Conservation (phyloP, 2,329 filamentous ascomycete species). For the Didymella segeticola region DNA sequence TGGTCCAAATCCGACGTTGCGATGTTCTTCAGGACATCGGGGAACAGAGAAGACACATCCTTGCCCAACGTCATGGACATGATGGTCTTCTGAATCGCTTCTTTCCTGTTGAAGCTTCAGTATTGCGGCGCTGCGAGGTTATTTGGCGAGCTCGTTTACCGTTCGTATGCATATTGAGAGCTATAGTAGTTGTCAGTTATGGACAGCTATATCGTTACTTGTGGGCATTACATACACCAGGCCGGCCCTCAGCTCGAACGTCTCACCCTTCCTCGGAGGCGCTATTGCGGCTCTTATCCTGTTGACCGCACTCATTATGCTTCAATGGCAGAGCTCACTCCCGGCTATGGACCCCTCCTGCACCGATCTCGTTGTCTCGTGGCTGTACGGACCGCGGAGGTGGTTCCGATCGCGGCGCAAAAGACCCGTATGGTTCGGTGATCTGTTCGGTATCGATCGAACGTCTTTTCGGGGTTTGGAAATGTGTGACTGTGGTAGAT, state of each 20-base stretch:
- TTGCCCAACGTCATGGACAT: conserved; percentile 99
- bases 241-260: conserved; percentile 93
- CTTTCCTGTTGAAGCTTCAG: conserved; percentile 69
- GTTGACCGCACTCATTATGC: conserved; percentile 82
- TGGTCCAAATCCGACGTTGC: conserved; percentile 93
- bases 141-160: conserved; percentile 51
- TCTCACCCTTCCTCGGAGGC: conserved; percentile 94
- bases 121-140: conserved; percentile 19
- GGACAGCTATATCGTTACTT: conserved; percentile 17
- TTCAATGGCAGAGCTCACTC: conserved; percentile 38
- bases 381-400: conserved; percentile 5
- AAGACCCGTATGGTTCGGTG: not conserved
- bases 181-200: conserved; percentile 56
- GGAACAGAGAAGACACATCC: conserved; percentile 95
- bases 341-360: conserved; percentile 46
- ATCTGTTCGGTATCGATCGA: not conserved
- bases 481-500: conserved; percentile 14
- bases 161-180: conserved; percentile 98
- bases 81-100: conserved; percentile 99
- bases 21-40: conserved; percentile 98
- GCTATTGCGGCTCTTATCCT: conserved; percentile 93
- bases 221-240: conserved; percentile 65
- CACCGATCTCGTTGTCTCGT: conserved; percentile 22
- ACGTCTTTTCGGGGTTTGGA: not conserved
- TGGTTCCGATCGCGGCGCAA: conserved; percentile 9